These are phyloP conservation scores for Ilyonectria destructans DNA, from an alignment of 2,329 filamentous ascomycete genomes.

Conservation along the genomic window DNA sequence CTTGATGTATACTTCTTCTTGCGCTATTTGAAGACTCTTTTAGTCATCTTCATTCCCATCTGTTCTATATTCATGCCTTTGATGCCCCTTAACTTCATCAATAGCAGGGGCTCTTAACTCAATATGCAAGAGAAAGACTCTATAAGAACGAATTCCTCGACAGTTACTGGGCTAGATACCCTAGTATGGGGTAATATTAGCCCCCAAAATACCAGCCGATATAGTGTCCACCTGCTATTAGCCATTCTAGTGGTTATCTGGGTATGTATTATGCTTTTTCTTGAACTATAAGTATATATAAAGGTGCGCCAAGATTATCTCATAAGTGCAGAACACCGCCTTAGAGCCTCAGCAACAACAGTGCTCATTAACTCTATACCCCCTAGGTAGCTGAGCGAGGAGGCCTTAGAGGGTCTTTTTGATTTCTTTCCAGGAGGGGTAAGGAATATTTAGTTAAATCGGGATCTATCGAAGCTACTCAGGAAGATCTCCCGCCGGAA, in stretches of 20 bases:
- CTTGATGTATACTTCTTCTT: constrained; percentile 98
- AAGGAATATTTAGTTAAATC: constrained; percentile 96
- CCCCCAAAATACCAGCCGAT: constrained; percentile 75
- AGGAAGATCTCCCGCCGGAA: constrained; percentile 87
- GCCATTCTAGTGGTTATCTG: constrained; percentile 85
- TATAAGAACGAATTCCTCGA: constrained; percentile 40
- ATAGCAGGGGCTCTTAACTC: constrained; percentile 75
- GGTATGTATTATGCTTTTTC: constrained; percentile 89
- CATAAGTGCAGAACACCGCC: constrained; percentile 93
- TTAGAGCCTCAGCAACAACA: constrained; percentile 97
- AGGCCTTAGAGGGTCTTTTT: constrained; percentile 87
- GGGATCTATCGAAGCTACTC: constrained; percentile 86
- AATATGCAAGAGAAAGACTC: constrained; percentile 55
- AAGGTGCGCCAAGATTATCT: constrained; percentile 95
- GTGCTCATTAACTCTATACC: constrained; percentile 95
- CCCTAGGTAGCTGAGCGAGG: constrained; percentile 87
- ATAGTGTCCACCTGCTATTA: constrained; percentile 88
- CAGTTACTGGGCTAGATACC: constrained; percentile 79
- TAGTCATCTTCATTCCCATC: constrained; percentile 93
- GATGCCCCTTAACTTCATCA: constrained; percentile 86
- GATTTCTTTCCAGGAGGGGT: constrained; percentile 97
- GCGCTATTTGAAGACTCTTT: constrained; percentile 82
- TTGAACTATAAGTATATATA: constrained; percentile 89
- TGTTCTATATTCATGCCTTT: constrained; percentile 85
- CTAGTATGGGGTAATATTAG: constrained; percentile 90